Evolutionary conservation across 371 early-diverging fungal genomes (phyloP).

Genomic region (Syncephalastrum racemosum): DNA sequence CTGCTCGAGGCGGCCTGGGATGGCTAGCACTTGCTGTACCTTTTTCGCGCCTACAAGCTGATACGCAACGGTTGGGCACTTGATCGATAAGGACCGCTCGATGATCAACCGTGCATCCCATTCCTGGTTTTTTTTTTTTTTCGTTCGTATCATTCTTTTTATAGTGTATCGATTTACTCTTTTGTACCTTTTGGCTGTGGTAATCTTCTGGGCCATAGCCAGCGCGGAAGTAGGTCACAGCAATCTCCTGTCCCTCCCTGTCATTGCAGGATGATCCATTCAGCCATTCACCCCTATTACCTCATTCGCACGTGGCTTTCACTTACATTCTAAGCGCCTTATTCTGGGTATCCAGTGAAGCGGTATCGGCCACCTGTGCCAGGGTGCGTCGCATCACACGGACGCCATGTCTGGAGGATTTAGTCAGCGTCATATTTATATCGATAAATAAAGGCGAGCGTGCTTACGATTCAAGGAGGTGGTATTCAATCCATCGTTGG

Average conservation of each 20-base stretch:
- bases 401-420: constrained; percentile 58
- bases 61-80: constrained; percentile 90
- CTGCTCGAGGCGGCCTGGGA: constrained; percentile 79
- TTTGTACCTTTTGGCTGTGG: constrained; percentile 58
- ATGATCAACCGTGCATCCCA: constrained; percentile 86
- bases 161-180: not conserved
- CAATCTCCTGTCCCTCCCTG: constrained; percentile 75
- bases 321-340: constrained; percentile 62
- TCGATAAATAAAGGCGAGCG: not conserved
- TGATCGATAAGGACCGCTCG: constrained; percentile 83
- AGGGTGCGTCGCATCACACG: constrained; percentile 67
- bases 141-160: constrained; percentile 1
- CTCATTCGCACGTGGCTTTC: not conserved
- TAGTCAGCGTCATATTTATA: not conserved
- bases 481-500: constrained; percentile 90
- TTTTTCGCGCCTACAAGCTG: constrained; percentile 97
- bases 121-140: constrained; percentile 47
- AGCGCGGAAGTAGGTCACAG: constrained; percentile 91
- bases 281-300: too few relatives aligned
- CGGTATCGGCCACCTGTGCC: constrained; percentile 62
- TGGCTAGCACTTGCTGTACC: constrained; percentile 90
- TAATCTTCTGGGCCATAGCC: constrained; percentile 93
- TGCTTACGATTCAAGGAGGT: constrained; percentile 72
- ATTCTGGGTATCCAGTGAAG: constrained; percentile 51
- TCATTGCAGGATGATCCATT: not conserved